Evolutionary conservation across 352 stramenopile genomes (phyloP).

Genomic region (Phytophthora chlamydospora): DNA sequence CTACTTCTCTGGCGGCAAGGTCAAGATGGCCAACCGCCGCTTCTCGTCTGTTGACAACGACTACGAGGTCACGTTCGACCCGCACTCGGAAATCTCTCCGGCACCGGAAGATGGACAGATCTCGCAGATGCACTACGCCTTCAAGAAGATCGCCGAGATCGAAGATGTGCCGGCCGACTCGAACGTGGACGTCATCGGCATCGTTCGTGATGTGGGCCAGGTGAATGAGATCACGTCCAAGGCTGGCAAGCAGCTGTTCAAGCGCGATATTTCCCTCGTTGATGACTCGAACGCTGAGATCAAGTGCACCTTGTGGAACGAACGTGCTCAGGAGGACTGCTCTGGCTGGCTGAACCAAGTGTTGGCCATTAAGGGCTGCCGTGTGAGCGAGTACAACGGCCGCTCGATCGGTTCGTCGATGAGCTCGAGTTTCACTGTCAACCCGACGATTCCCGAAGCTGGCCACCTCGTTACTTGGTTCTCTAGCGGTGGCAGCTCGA

Average conservation of each 20-base stretch:
- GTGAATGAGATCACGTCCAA: constrained; percentile 94
- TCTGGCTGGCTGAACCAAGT: constrained; percentile 91
- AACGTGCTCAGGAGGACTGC: constrained; percentile 85
- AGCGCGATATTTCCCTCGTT: constrained; percentile 96
- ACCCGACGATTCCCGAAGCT: constrained; percentile 88
- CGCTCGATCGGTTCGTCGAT: constrained; percentile 89
- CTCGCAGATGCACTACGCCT: constrained; percentile 91
- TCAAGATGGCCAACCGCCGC: constrained; percentile 98
- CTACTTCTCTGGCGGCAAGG: constrained; percentile 93
- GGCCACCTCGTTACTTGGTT: constrained; percentile 88
- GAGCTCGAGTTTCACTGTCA: constrained; percentile 83
- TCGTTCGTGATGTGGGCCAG: constrained; percentile 94
- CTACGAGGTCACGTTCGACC: constrained; percentile 98
- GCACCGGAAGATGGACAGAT: constrained; percentile 91
- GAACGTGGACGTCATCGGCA: constrained; percentile 95
- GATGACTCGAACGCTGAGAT: constrained; percentile 97
- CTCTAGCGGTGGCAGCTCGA: constrained; percentile 68
- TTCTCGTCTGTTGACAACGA: constrained; percentile 97
- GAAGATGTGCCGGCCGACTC: constrained; percentile 86
- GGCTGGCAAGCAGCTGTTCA: constrained; percentile 95
- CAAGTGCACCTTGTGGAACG: constrained; percentile 97
- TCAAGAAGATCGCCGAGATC: constrained; percentile 95
- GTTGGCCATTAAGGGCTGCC: constrained; percentile 95
- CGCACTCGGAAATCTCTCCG: constrained; percentile 94
- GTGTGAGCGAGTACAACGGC: constrained; percentile 95